Evolutionary conservation across 495 filamentous ascomycete genomes (phyloP), one percentile per base, ranked within the genome.

Genomic region (Wilcoxina mikolae): DNA sequence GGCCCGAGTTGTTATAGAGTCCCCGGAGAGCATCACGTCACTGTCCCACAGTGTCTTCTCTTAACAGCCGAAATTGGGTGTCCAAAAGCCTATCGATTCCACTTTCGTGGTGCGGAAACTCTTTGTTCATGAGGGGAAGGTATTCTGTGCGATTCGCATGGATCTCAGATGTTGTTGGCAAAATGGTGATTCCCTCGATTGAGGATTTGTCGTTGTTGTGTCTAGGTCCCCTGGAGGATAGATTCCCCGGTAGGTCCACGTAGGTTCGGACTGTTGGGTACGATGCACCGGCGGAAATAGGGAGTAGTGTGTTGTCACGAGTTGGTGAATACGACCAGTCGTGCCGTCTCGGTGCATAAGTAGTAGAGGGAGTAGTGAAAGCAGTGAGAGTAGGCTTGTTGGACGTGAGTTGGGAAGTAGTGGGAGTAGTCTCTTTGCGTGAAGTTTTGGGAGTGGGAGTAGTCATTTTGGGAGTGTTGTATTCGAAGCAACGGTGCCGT

Each of bases 161-260:
- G 42, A 85, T 80, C 62, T 87, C 84, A 35, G 75, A 61, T 3
- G 68, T 67, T 0, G 81, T 84, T 0, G 83, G 83, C 18, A 86
- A 63, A 39, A 85, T 78, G 42, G 67, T 64, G 39, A 86, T 80
- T 2, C 79, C 59, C n/a, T 58, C 54, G 51, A 85, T 82, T 58
- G 76, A 66, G 0, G 64, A 70, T 44, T 77, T 65, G 62, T 86
- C 82, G 59, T 86, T 87, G 64, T 84, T 75, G 54, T 87, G 83
- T 2, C 83, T 71, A 22, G 67, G 68, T 0, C 79, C 78, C 22
- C 71, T 66, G 4, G 60, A 51, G 3, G 76, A 79, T 7, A 80
- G 68, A 26, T 64, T 55, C 2, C 79, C 79, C n/a, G 78, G 79
- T 3, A 72, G 58, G 58, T 78, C 74, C 22, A 66, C 67, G 31